Conservation (phyloP, 2,329 filamentous ascomycete genomes). For the Sporothrix sp. region DNA sequence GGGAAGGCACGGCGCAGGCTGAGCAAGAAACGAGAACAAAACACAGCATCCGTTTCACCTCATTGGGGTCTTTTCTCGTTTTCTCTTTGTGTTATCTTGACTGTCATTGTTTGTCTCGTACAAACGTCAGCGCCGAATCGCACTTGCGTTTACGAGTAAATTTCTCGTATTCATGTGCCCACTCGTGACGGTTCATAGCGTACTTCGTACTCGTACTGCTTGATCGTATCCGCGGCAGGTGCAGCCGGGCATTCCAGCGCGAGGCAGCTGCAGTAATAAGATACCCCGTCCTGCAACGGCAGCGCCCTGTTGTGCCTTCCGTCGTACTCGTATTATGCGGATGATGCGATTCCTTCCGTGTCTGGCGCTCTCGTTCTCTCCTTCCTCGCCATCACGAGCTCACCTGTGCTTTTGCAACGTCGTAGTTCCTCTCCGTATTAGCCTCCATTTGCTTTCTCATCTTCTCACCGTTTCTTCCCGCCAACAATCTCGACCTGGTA, state of each 20-base stretch:
- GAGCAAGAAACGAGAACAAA: slow-evolving; percentile 6
- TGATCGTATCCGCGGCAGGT: no score
- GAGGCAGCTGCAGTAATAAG: neutral
- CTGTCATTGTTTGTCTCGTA: no score
- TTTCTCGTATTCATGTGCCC: slow-evolving; percentile 7
- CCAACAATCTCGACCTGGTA: neutral
- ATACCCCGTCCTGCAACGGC: neutral
- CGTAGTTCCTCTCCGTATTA: neutral
- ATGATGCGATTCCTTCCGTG: slow-evolving; percentile 3
- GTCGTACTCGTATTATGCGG: neutral
- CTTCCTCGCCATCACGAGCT: neutral
- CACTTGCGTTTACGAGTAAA: neutral
- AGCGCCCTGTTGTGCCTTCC: neutral
- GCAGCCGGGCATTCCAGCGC: neutral
- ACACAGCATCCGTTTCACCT: neutral
- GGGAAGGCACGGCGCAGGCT: neutral
- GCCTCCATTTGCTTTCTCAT: neutral
- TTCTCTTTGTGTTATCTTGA: neutral
- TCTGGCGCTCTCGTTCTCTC: slow-evolving; percentile 3
- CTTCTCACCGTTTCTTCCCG: neutral
- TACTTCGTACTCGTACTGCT: no score
- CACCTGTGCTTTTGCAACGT: neutral
- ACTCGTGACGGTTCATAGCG: no score
- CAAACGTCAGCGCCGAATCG: neutral
- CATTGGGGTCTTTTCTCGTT: neutral